These are phyloP conservation scores for Digitaria exilis DNA, from an alignment of 202 grass and related monocot species.

Conservation along the genomic window DNA sequence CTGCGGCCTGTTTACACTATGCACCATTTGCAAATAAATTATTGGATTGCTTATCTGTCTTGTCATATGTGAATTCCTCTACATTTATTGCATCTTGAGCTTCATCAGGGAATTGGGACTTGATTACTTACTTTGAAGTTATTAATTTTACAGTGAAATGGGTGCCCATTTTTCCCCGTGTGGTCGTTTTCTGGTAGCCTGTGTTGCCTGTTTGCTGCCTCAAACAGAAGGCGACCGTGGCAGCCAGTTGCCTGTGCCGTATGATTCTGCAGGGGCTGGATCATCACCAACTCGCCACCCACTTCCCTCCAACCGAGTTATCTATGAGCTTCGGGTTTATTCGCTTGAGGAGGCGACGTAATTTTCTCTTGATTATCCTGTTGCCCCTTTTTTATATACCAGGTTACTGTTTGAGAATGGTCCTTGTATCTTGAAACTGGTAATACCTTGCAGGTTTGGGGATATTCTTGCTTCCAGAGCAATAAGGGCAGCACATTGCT, in stretches of 20 bases:
- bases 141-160: slow-evolving; percentile 83
- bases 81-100: slow-evolving; percentile 25
- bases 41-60: neutral
- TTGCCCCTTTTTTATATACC: slow-evolving; percentile 14
- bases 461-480: slow-evolving; percentile 84
- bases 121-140: slow-evolving; percentile 36
- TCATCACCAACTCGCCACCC: slow-evolving; percentile 95
- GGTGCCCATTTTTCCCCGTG: slow-evolving; percentile 98
- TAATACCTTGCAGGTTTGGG: slow-evolving; percentile 68
- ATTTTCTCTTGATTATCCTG: slow-evolving; percentile 39
- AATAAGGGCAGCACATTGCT: slow-evolving; percentile 96
- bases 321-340: slow-evolving; percentile 98
- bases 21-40: slow-evolving; percentile 36
- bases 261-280: slow-evolving; percentile 70
- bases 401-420: neutral
- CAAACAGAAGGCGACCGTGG: slow-evolving; percentile 80
- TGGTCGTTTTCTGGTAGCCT: slow-evolving; percentile 94
- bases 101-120: slow-evolving; percentile 29
- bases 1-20: neutral
- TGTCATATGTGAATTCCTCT: slow-evolving; percentile 26
- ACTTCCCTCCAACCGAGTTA: slow-evolving; percentile 87
- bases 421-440: slow-evolving; percentile 31
- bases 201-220: slow-evolving; percentile 95
- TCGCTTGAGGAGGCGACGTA: slow-evolving; percentile 94
- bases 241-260: slow-evolving; percentile 67